phyloP scores from a whole-genome alignment of 345 rosid species.

The Eucalyptus shirleyi region DNA sequence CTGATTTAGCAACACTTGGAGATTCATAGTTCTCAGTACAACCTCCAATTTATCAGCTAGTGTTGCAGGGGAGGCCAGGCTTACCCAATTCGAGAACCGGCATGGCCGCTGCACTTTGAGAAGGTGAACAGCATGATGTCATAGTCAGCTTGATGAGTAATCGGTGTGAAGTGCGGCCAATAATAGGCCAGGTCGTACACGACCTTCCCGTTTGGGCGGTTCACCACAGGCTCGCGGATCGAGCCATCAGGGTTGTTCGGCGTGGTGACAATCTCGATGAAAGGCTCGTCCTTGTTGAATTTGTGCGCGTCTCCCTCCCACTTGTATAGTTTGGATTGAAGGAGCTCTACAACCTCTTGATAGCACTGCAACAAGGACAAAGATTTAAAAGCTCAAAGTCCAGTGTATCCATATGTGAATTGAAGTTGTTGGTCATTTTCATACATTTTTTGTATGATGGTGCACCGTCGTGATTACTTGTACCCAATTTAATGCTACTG shows the following conservation, averaged over 20 bases:
- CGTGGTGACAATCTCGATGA: constrained; percentile 59
- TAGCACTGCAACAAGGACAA: constrained; percentile 31
- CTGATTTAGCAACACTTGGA: not conserved
- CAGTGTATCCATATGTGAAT: not conserved
- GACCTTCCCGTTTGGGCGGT: constrained; percentile 37
- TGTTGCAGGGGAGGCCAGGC: not conserved
- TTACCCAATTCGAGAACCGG: constrained; percentile 91
- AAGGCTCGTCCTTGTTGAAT: constrained; percentile 46
- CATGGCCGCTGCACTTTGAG: constrained; percentile 91
- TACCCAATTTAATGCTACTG: not conserved
- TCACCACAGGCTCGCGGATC: constrained; percentile 55
- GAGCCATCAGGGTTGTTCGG: constrained; percentile 88
- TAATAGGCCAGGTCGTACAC: constrained; percentile 83
- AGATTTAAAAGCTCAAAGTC: not conserved
- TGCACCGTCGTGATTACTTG: not conserved
- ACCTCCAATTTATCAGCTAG: not conserved
- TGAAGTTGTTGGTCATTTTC: not conserved
- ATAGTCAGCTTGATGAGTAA: constrained; percentile 45
- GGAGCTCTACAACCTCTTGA: constrained; percentile 34
- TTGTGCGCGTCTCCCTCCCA: constrained; percentile 81
- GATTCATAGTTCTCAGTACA: not conserved
- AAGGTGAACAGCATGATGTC: constrained; percentile 84
- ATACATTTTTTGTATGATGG: not conserved
- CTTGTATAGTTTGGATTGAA: constrained; percentile 53
- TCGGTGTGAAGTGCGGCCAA: constrained; percentile 86